phyloP scores from a whole-genome alignment of 2,329 filamentous ascomycete species.

The Aureobasidium zeae region DNA sequence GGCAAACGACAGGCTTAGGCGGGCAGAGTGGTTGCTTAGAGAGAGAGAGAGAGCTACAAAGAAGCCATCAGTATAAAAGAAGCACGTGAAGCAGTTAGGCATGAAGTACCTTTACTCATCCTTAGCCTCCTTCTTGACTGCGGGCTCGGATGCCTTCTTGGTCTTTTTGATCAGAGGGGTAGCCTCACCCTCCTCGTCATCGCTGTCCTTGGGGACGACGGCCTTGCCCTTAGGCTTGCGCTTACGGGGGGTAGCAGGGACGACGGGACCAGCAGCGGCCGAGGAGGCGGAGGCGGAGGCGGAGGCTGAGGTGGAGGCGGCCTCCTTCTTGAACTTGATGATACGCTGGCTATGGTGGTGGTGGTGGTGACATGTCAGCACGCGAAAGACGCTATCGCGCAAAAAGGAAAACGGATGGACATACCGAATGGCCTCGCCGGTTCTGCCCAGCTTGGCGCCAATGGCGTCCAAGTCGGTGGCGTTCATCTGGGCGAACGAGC shows the following conservation, averaged over 20 bases:
- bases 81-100: no score
- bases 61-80: no score
- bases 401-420: not conserved
- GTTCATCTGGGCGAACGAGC: not conserved
- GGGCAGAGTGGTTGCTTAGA: no score
- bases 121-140: no score
- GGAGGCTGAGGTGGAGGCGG: not conserved
- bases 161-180: not conserved
- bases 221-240: constrained; percentile 8
- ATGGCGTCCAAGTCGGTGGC: constrained; percentile 8
- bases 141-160: no score
- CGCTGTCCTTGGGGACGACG: not conserved
- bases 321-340: constrained; percentile 14
- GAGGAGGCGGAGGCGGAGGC: not conserved
- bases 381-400: not conserved
- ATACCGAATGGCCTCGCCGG: constrained; percentile 4
- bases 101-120: no score
- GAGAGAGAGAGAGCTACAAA: no score
- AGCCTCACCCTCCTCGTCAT: constrained; percentile 5
- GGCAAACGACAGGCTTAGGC: no score
- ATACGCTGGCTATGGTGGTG: constrained; percentile 13
- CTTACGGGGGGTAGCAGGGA: constrained; percentile 5
- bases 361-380: not conserved
- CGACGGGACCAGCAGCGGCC: not conserved
- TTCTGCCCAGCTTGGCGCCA: not conserved